Evolutionary conservation across 2,329 filamentous ascomycete species (phyloP).

Genomic region (Chaetomiaceae sp.): DNA sequence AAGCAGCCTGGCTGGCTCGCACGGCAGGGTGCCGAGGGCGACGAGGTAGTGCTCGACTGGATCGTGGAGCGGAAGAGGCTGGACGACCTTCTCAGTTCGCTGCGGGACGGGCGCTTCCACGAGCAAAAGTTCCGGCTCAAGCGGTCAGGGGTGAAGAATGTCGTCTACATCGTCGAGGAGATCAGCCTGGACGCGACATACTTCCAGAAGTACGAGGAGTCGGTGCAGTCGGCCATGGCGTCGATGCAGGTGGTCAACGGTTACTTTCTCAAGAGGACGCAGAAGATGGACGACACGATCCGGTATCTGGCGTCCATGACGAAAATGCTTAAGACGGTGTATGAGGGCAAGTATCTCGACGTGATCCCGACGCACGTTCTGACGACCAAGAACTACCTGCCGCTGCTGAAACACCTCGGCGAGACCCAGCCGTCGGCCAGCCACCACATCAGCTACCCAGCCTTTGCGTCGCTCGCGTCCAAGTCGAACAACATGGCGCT

Average conservation of each 20-base stretch:
- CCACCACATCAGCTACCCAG: conserved; percentile 63
- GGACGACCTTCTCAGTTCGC: conserved; percentile 73
- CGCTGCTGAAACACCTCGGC: conserved; percentile 55
- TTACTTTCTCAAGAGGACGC: conserved; percentile 73
- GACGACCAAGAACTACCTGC: conserved; percentile 60
- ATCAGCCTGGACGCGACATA: conserved; percentile 54
- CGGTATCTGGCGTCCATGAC: conserved; percentile 71
- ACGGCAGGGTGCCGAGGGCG: conserved; percentile 54
- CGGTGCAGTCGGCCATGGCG: conserved; percentile 67
- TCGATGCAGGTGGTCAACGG: conserved; percentile 74
- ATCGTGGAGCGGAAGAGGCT: conserved; percentile 77
- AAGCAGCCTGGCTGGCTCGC: conserved; percentile 53
- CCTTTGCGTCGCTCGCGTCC: conserved; percentile 66
- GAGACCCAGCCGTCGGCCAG: conserved; percentile 44
- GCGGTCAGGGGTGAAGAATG: conserved; percentile 67
- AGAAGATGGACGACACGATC: conserved; percentile 72
- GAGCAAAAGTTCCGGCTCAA: conserved; percentile 79
- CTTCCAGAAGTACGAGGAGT: conserved; percentile 56
- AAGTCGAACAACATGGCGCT: conserved; percentile 72
- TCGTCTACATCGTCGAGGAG: conserved; percentile 75
- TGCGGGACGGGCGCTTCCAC: conserved; percentile 77
- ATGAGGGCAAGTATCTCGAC: conserved; percentile 52
- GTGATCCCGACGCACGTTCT: conserved; percentile 64
- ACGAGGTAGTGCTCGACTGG: conserved; percentile 72
- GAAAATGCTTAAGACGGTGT: conserved; percentile 58